Conservation (phyloP, 176 grass and related monocot genomes). For the Oryza officinalis region DNA sequence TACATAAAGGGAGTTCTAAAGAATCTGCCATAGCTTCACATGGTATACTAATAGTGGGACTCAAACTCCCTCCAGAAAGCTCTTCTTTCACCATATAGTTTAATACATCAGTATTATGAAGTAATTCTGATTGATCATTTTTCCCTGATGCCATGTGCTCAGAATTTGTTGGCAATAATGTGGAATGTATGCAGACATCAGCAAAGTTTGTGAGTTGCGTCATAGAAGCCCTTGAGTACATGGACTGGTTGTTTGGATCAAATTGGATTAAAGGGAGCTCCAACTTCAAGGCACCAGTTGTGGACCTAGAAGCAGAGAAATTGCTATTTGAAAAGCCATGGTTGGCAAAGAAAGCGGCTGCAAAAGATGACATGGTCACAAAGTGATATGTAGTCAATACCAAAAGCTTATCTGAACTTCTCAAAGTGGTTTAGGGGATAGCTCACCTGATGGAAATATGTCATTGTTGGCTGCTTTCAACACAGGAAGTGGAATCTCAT, state of each 20-base stretch:
- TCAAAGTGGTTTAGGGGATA: constrained; percentile 42
- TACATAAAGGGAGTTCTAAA: constrained; percentile 36
- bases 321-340: constrained; percentile 77
- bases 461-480: constrained; percentile 40
- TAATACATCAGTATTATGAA: constrained; percentile 53
- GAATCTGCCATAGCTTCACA: constrained; percentile 19
- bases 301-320: constrained; percentile 77
- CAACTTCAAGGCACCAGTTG: constrained; percentile 61
- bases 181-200: constrained; percentile 43
- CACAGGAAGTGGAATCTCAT: constrained; percentile 48
- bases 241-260: constrained; percentile 51
- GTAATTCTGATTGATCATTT: constrained; percentile 54
- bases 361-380: constrained; percentile 34
- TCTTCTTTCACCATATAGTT: constrained; percentile 43
- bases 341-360: constrained; percentile 41
- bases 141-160: constrained; percentile 39
- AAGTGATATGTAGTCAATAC: constrained; percentile 30
- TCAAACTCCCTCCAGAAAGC: constrained; percentile 45
- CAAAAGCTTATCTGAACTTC: constrained; percentile 43
- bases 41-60: constrained; percentile 43
- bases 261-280: constrained; percentile 99
- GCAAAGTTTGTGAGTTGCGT: constrained; percentile 44
- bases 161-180: constrained; percentile 44
- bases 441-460: constrained; percentile 46
- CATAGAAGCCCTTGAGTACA: constrained; percentile 30